Base-by-base conservation (phyloP, 106 monocot species). In the Apostasia ramifera region DNA sequence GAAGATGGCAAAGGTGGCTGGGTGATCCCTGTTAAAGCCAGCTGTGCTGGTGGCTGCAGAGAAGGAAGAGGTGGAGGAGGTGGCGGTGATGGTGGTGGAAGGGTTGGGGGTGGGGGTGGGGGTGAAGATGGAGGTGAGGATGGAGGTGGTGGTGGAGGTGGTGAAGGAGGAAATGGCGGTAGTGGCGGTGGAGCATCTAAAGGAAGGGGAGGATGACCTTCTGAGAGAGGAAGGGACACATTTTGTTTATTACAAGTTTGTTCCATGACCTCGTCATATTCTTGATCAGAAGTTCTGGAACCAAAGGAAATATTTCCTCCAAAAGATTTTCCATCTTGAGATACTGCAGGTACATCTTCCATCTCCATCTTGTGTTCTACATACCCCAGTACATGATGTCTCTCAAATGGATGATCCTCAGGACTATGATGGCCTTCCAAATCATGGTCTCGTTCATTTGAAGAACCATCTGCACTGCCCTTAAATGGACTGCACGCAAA, bases 331-430 rank as follows among this genome's bases (percentile, higher is more conserved):
- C 72, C 71, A 70, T 85, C 71, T 71, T 77, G 77, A 47, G 72
- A 78, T 67, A 71, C 57, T 40, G 64, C 14, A 53, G 84, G 78
- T 1, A 73, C 81, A 81, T 95, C 91, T 77, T 95, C 86, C 88
- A 83, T 85, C 75, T 90, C 87, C 44, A 79, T 79, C 63, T 88
- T 88, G 41, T 81, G 77, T 78, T 88, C 85, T 41, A 85, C 82
- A 53, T 79, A 76, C 81, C 81, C 76, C 61, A 85, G 55, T 67
- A 83, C 44, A 8, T 11, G 73, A 49, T 66, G 64, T 65, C 66
- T 83, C 37, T 85, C 82, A 57, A 44, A 75, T 14, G 62, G 71
- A 60, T 67, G 69, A 55, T 71, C 56, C 26, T 53, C 11, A 65
- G 47, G 48, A 48, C 46, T 0, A 65, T 65, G 14, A 26, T 65